A percentile compares a stretch with the other conserved stretches of the same genome.
Evolutionary conservation across 192 early-diverging fungal species (phyloP).

Genomic region (Mortierella hygrophila): DNA sequence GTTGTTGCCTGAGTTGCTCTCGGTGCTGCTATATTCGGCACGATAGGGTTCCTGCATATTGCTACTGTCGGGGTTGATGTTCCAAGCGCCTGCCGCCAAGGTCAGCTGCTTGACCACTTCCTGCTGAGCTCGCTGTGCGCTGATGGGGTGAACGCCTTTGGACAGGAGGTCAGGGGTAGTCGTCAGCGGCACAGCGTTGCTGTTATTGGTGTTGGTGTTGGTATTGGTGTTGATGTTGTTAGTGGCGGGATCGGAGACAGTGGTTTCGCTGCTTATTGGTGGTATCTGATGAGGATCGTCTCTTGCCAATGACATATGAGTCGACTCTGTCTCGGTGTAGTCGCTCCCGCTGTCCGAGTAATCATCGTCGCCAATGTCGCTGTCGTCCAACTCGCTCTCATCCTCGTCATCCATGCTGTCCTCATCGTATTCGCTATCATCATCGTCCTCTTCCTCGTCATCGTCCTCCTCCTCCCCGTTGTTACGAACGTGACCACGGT

Average conservation of each 20-base stretch:
- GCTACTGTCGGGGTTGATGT: background rate
- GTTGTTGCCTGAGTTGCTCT: slow-evolving; percentile 2
- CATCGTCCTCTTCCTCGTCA: slow-evolving; percentile 10
- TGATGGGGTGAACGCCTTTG: background rate
- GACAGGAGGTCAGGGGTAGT: background rate
- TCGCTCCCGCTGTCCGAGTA: slow-evolving; percentile 25
- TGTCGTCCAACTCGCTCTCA: slow-evolving; percentile 22
- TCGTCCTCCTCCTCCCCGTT: background rate
- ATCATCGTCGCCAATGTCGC: slow-evolving; percentile 14
- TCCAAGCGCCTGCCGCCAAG: slow-evolving; percentile 12
- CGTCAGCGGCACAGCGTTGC: background rate
- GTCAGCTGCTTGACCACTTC: slow-evolving; percentile 24
- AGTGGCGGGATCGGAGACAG: background rate
- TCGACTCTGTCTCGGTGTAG: background rate
- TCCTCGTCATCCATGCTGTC: slow-evolving; percentile 22
- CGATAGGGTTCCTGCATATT: background rate
- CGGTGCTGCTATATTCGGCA: background rate
- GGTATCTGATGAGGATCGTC: background rate
- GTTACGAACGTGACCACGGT: background rate
- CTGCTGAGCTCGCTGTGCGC: slow-evolving; percentile 15
- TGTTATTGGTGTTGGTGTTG: background rate
- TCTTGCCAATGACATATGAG: background rate
- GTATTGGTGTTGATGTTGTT: background rate
- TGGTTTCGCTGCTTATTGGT: background rate
- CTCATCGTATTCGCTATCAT: slow-evolving; percentile 9